Evolutionary conservation across 2,329 filamentous ascomycete species (phyloP), one percentile per base, ranked within the genome.

Genomic region (Mollisia scopiformis): DNA sequence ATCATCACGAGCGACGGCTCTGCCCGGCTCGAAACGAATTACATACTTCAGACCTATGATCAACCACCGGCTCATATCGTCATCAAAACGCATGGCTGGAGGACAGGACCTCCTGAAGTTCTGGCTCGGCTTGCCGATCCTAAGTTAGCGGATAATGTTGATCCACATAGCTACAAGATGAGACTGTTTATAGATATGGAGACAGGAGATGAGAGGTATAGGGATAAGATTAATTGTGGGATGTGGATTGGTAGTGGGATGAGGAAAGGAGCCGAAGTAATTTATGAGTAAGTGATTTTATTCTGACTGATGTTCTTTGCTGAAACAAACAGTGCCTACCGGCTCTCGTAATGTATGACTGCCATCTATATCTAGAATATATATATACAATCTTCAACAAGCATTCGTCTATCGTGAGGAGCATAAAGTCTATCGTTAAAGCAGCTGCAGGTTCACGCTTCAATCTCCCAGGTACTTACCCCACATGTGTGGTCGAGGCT

Each of bases 201-300:
- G 69, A 82, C 80, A 23, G 74, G 78, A 2, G 80, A 82, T 70
- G 77, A 79, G 68, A 75, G 80, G 30, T 82, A 82, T 65, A 75
- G 75, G 51, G 78, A 80, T 57, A 77, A 77, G 59, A 75, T 82
- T 25, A 82, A 82, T 68, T 80, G 77, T 68, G 80, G 79, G 5
- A 73, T 82, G 55, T 82, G 80, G 80, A 75, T 82, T 50, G 80
- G 79, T 6, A 80, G 79, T 68, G 80, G 79, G 52, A 78, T 80
- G 68, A 79, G 78, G 73, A 77, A 75, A 57, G 76, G 73, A 57
- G 74, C 78, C 23, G 77, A 81, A 67, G 72, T 81, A 58, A 75
- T 81, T 47, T 79, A 80, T 57, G 79, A 81, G 79, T 80, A 69
- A 63, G 69, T 33, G 21, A 10, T n/a, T n/a, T 5, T 19, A 25